phyloP scores from a whole-genome alignment of 495 filamentous ascomycete genomes.

The Pyronema omphalodes region DNA sequence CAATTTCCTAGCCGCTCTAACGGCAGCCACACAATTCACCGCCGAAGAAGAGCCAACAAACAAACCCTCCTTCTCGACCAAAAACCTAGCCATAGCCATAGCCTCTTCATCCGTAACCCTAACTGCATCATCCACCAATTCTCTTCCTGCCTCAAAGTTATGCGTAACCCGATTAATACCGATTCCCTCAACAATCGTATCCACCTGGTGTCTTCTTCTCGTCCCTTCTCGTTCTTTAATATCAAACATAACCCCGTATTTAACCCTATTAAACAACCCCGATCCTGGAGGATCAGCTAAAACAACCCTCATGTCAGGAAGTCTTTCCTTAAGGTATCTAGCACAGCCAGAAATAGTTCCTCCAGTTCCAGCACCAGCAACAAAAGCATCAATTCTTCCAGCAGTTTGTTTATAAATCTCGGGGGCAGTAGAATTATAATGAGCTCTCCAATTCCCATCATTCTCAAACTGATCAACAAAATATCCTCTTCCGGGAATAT shows the following conservation, averaged over 20 bases:
- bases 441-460: constrained; percentile 65
- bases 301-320: constrained; percentile 49
- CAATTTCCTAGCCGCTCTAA: constrained; percentile 54
- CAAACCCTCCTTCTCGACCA: constrained; percentile 90
- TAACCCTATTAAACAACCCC: constrained; percentile 77
- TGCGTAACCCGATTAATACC: constrained; percentile 81
- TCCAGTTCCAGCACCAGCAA: constrained; percentile 89
- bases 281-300: constrained; percentile 90
- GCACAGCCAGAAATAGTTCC: constrained; percentile 84
- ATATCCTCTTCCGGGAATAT: constrained; percentile 41
- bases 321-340: constrained; percentile 52
- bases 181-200: constrained; percentile 91
- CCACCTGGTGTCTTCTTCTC: constrained; percentile 69
- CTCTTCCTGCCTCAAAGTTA: constrained; percentile 75
- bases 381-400: constrained; percentile 67
- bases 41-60: constrained; percentile 88
- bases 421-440: constrained; percentile 66
- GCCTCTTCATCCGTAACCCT: constrained; percentile 86
- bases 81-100: constrained; percentile 76
- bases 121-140: constrained; percentile 75
- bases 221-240: constrained; percentile 76
- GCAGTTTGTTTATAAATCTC: constrained; percentile 70
- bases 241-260: constrained; percentile 92
- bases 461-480: constrained; percentile 98
- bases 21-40: constrained; percentile 90